Base-by-base conservation (phyloP, 148 eudicot genomes). In the Selenicereus undatus region DNA sequence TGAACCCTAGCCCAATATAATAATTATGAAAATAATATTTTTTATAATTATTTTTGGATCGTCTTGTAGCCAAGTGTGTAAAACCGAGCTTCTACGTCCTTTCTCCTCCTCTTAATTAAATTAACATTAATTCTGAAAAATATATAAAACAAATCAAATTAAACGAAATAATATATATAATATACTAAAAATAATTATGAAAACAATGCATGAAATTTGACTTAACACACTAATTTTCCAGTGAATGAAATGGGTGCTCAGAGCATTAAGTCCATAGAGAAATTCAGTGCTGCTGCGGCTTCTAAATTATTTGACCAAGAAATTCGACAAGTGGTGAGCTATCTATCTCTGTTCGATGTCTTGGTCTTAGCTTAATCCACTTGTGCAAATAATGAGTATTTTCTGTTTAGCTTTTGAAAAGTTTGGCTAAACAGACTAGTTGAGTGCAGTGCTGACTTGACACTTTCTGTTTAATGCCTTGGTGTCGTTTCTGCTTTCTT, bases 241-340 rank as follows among this genome's bases (percentile, higher is more conserved):
- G 86, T 83, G 79, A 86, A 54, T 26, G 90, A 83, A 87, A 86
- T 80, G 80, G 89, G 86, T 86, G 88, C 82, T 35, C 78, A 80
- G 74, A 87, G 98, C 78, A 18, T 82, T 69, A 87, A 86, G 80
- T 90, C 89, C 29, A 76, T 94, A 48, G 91, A 88, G 74, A 90
- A 87, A 80, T 92, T 89, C 66, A 90, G 88, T 83, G 94, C 91
- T 45, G 81, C 88, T 52, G 90, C 92, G 78, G 99, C 95, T 82
- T 90, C 98, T 16, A 89, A 87, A 83, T 78, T 91, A 81, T 91
- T 96, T 80, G 94, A 96, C 82, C 93, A 91, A 90, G 99, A 96
- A 88, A 89, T 94, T 72, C 95, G 97, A 78, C 93, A 93, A 92
- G 92, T 87, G 87, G 99, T 96, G 80, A 90, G 93, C 82, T 69